Conservation (phyloP, 257 asterid genomes). For the Mitragyna speciosa region DNA sequence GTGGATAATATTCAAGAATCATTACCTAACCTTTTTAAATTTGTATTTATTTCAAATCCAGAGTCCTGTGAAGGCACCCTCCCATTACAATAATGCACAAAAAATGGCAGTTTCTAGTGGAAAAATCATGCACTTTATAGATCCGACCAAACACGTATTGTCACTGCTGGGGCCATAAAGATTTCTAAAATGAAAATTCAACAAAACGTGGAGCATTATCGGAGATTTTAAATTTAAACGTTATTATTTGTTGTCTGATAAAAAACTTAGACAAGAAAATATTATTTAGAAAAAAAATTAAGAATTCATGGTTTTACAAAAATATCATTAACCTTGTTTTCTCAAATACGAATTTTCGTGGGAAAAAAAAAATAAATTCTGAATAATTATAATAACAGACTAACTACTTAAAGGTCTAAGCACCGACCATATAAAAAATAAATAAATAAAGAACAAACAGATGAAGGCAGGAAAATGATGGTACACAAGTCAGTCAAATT, state of each 20-base stretch:
- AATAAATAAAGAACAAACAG: neutral
- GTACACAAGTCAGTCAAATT: neutral
- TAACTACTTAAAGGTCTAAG: neutral
- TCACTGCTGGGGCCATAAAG: neutral
- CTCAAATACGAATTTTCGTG: neutral
- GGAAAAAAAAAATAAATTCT: too few relatives aligned
- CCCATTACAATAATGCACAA: neutral
- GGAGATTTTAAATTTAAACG: neutral
- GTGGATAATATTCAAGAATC: neutral
- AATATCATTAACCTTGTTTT: neutral
- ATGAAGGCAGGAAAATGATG: neutral
- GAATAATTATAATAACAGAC: too few relatives aligned
- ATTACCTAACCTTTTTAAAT: neutral
- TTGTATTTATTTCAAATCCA: neutral
- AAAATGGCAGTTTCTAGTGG: neutral
- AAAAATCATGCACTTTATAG: neutral
- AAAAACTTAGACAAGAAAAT: neutral
- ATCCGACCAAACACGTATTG: neutral
- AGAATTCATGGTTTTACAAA: neutral
- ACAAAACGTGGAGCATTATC: neutral
- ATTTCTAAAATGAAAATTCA: neutral
- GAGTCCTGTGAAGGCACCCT: neutral
- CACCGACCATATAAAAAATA: neutral
- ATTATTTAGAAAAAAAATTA: neutral
- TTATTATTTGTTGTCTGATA: neutral